Evolutionary conservation across 768 basidiomycete species (phyloP), one percentile per base, ranked within the genome.

Genomic region (Coprinopsis marcescibilis): DNA sequence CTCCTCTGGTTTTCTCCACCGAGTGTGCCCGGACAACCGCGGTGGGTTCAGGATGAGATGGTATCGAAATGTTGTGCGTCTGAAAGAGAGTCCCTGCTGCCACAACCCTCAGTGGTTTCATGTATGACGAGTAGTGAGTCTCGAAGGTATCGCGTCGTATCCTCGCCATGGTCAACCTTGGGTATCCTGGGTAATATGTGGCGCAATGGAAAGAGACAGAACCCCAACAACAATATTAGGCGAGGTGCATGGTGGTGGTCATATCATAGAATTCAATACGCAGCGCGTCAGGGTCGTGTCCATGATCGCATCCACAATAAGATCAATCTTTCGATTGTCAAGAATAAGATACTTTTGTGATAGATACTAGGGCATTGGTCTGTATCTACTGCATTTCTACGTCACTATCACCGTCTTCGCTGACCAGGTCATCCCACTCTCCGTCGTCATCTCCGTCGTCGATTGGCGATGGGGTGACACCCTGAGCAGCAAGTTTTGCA

Each of bases 51-150:
- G 86, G 85, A 49, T 85, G 76, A 12, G 70, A 60, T 17, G 79
- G 77, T 3, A 91, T 56, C 30, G 70, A 69, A 40, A 92, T 74
- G 0, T 80, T 82, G 60, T 89, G 81, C 4, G 85, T 87, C 35
- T 85, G 63, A 59, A 91, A 91, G 32, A 92, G 74, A 8, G 89
- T 86, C 12, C 89, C 89, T 11, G 83, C 81, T 2, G 85, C 85
- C 32, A 91, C 76, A 20, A 91, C 78, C 35, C 87, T 82, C 14
- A 88, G 70, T n/a, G 77, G 70, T 55, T 60, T 67, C 13, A 21
- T 32, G 40, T 61, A 44, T 44, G 56, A 56, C 34, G 60, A 58
- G 39, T 50, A 51, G 24, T 55, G 55, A 39, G 57, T 52, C 30
- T 58, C 55, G 43, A 54, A 57, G 43, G 58, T 56, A 50, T 68